Base-by-base conservation (phyloP, 2,329 filamentous ascomycete genomes). In the Dothistroma pini region DNA sequence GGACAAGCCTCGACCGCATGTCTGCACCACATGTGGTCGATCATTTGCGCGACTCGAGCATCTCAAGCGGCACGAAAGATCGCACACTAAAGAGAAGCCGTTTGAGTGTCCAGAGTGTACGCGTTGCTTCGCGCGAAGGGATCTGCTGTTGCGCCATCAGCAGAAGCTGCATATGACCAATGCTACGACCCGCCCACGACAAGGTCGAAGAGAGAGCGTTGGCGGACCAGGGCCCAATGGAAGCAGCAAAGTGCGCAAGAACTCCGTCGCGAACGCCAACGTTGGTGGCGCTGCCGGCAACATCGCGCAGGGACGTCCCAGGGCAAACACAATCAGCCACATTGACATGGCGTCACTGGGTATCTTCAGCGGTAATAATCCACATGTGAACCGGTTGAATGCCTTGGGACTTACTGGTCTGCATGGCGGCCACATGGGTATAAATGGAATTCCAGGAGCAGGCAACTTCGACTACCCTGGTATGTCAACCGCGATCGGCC, bases 61-160 rank as follows among this genome's bases (percentile, higher is more conserved):
- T 76, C 80, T 99, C 68, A 99, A 99, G 80, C 89, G 95, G 63
- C 95, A 99, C 77, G 95, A 97, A 79, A 86, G 95, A 64, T 96
- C 92, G n/a, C 93, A 97, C 75, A 97, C 93, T 50, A 97, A 99
- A 76, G 93, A 99, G 79, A 99, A 99, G 81, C 95, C 95, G 0
- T 99, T 99, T 71, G 92, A 97, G 77, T 99, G 95, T 72, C 91
- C 91, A 31, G 91, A 97, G 76, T 99, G 95, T 77, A 85, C 91
- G 41, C 82, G 95, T 78, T 97, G 95, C 79, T 99, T 99, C 77
- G 95, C 95, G 62, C 87, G 95, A 63, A 87, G 95, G 67, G 95
- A 99, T 76, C 79, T 99, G 68, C 83, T 99, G 58, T 81, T 99
- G 67, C 87, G 95, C 62, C 95, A 99, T 78, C 95, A 99, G 82